Percentiles rank a stretch among this genome's conserved stretches.
Evolutionary conservation across 2,329 filamentous ascomycete genomes (phyloP).

Genomic region (Colletotrichum cordylinicola): DNA sequence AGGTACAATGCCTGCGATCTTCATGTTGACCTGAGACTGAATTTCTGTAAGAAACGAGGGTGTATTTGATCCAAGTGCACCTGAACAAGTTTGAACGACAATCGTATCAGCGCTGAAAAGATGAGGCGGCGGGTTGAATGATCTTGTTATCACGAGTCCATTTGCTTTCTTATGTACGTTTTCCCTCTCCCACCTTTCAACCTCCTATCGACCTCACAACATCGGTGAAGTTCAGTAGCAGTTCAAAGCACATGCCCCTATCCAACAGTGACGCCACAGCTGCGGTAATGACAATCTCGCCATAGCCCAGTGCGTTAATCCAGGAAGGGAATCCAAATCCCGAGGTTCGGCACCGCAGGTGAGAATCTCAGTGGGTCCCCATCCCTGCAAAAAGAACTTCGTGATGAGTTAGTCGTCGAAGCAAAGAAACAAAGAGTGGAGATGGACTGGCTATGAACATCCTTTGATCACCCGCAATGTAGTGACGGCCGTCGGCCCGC

Average conservation of each 20-base stretch:
- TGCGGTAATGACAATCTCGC: not conserved
- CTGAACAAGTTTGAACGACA: not conserved
- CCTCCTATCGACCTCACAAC: not conserved
- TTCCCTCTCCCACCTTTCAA: not conserved
- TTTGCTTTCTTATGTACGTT: not conserved
- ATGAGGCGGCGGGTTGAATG: not conserved
- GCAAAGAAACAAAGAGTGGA: not conserved
- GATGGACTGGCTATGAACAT: not conserved
- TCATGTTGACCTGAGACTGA: not conserved
- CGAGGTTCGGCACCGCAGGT: not conserved
- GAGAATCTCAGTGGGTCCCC: fast-evolving
- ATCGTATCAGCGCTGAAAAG: not conserved
- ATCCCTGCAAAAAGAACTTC: not conserved
- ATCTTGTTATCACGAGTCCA: not conserved
- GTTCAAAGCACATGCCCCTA: not conserved
- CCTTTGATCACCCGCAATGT: not conserved
- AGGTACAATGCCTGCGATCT: not conserved
- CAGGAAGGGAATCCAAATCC: not conserved
- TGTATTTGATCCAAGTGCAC: not conserved
- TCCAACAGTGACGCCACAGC: not conserved
- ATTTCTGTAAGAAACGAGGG: not conserved
- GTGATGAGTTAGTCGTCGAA: not conserved
- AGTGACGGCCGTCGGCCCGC: not conserved
- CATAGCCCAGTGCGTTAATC: not conserved
- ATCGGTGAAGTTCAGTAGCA: not conserved